Base-by-base conservation (phyloP, 495 filamentous ascomycete species). In the Talaromyces thailandensis region DNA sequence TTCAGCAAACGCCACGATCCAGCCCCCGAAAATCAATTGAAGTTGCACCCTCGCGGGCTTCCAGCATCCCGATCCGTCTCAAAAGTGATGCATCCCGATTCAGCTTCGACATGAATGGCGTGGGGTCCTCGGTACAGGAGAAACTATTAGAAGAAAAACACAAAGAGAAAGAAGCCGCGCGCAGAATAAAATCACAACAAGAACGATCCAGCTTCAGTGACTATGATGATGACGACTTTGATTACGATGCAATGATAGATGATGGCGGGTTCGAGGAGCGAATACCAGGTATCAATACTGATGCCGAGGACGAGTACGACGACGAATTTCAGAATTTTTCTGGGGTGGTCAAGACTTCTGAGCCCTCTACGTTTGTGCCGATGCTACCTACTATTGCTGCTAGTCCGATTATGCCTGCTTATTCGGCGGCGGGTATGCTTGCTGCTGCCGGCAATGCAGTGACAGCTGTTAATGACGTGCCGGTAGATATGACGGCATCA, bases 1-100 rank as follows among this genome's bases (percentile, higher is more conserved):
- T 50, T 18, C 59, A 48, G n/a, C 16, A 43, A 7, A 50, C 57
- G 21, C 57, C 57, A 26, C 64, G 69, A 31, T 69, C 75, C 11
- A 67, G 67, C 2, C 61, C 64, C 9, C 69, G 69, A 24, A 68
- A 74, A 57, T 78, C 72, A 6, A 72, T 74, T 26, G 78, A 79
- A 63, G 60, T 68, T 6, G 28, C 52, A 26, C 68, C 74, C 0
- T 74, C 73, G 18, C 70, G 72, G n/a, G 68, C 68, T 35, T 71
- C 74, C 31, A 79, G 69, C 6, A 56, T 82, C 40, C 89, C 90
- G 0, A 88, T 79, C 65, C 91, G 93, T 71, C 86, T 92, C 70
- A 92, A 88, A 65, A 93, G 90, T 70, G 93, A 88, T 59, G 89
- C 92, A 0, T 95, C 91, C 2, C 79, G 92, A 9, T 96, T 97